Evolutionary conservation across 2,329 filamentous ascomycete species (phyloP).

Genomic region (Epicoccum sorghinum): DNA sequence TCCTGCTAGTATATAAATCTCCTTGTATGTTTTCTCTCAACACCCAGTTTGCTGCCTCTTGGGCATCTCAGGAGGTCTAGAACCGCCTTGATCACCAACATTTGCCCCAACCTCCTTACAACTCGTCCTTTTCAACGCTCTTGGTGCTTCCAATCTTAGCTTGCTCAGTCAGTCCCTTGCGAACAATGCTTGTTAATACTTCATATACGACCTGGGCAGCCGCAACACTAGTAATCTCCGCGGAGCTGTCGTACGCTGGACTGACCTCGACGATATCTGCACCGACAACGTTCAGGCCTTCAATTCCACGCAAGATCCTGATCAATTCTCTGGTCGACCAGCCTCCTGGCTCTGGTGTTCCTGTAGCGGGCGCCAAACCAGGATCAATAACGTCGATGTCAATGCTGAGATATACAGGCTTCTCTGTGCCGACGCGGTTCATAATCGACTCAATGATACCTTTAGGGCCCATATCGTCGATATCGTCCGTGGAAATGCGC

Average conservation of each 20-base stretch:
- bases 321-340: conserved; percentile 92
- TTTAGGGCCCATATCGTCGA: conserved; percentile 77
- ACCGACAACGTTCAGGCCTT: conserved; percentile 82
- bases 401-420: conserved; percentile 80
- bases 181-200: conserved; percentile 78
- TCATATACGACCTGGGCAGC: conserved; percentile 86
- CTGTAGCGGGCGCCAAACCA: conserved; percentile 75
- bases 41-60: background rate
- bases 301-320: conserved; percentile 78
- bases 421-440: conserved; percentile 71
- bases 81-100: background rate
- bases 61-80: background rate
- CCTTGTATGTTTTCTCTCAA: too few relatives aligned
- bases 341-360: conserved; percentile 87
- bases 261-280: conserved; percentile 90
- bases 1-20: too few relatives aligned
- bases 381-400: conserved; percentile 85
- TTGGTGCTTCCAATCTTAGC: conserved; percentile 31
- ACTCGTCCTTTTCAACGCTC: conserved; percentile 33
- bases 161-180: conserved; percentile 57
- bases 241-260: conserved; percentile 80
- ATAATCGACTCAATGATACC: conserved; percentile 76
- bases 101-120: conserved; percentile 17
- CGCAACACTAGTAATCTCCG: conserved; percentile 81
- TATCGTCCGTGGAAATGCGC: conserved; percentile 82